Evolutionary conservation across 352 stramenopile genomes (phyloP), one percentile per base, ranked within the genome.

Genomic region (Lagenidium sp.): DNA sequence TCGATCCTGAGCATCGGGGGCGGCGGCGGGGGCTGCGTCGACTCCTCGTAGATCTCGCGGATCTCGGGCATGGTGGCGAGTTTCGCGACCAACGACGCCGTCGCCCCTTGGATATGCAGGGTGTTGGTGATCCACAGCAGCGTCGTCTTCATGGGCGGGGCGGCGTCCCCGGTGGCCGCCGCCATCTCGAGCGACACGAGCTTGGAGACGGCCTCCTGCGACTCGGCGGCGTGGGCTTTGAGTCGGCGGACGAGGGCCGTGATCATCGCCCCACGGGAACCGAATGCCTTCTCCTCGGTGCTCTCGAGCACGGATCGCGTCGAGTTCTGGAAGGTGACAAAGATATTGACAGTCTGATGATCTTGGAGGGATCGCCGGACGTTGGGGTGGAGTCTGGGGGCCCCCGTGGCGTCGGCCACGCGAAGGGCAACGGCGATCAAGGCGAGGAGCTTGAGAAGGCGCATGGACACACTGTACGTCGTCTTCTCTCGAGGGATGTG

Each of bases 101-200:
- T 40, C 29, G 46, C 55, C 11, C 44, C 38, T 31, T 64, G 16
- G 29, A 68, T 41, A 36, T 47, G 41, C 21, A 56, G 36, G 18
- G 48, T n/a, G 44, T 60, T 62, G 16, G 21, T 50, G 31, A 53
- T 41, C 54, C 50, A 68, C 31, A 36, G 62, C 25, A 40, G 18
- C 34, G 47, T 18, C 24, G 40, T 19, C n/a, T n/a, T n/a, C n/a
- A n/a, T n/a, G n/a, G n/a, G n/a, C n/a, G n/a, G n/a, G n/a, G n/a
- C n/a, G 4, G 20, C 37, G 8, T 47, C 42, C 25, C 41, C 55
- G 4, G 52, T 38, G 29, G 52, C 45, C 23, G 46, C 21, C 18
- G 26, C 29, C 3, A 36, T 26, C 30, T 53, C 45, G 21, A 40
- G 18, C 15, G 37, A 15, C 8, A 53, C 18, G 6, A 53, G 18